Base-by-base conservation (phyloP, 495 filamentous ascomycete species). In the Clohesyomyces aquaticus region DNA sequence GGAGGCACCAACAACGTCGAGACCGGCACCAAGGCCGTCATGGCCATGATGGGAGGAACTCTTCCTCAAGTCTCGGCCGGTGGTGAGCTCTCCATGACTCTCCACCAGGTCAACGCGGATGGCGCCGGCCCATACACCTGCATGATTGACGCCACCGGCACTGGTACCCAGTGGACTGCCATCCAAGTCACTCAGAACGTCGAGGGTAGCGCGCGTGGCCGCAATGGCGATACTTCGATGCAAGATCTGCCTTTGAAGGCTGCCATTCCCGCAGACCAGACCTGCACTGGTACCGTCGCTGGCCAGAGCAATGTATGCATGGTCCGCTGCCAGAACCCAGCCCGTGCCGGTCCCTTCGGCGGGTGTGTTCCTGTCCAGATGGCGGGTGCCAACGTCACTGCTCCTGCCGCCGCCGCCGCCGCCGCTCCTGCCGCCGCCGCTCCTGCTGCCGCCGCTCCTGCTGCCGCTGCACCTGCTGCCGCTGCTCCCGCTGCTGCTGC, bases 71-170 rank as follows among this genome's bases (percentile, higher is more conserved):
- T 84, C 61, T 77, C 72, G 0, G 65, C 69, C 2, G 81, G 80
- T 27, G 82, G 82, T 22, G 42, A 74, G 47, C 55, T 84, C 22
- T 67, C 67, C 47, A 83, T 84, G 82, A 83, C 80, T 1, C 75
- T 84, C 35, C 70, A 83, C 62, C 81, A 83, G 59, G 80, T 83
- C 57, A 84, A 83, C 59, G 80, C 77, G 21, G 81, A 84, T 63
- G 82, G 81, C 26, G 81, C 81, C 18, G 82, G 82, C 0, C 82
- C 81, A 1, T 84, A 81, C 64, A 67, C 73, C 1, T 84, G 82
- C 72, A 79, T 77, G 75, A 80, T 84, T 64, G 80, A 81, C 65
- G 73, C 71, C 11, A 70, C 69, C 12, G 71, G 71, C 43, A 81
- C 79, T 10, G 81, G 75, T 0, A 70, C 68, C 23, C 59, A 73